phyloP scores from a whole-genome alignment of 108 stramenopile species.

The Nitzschia sp. region DNA sequence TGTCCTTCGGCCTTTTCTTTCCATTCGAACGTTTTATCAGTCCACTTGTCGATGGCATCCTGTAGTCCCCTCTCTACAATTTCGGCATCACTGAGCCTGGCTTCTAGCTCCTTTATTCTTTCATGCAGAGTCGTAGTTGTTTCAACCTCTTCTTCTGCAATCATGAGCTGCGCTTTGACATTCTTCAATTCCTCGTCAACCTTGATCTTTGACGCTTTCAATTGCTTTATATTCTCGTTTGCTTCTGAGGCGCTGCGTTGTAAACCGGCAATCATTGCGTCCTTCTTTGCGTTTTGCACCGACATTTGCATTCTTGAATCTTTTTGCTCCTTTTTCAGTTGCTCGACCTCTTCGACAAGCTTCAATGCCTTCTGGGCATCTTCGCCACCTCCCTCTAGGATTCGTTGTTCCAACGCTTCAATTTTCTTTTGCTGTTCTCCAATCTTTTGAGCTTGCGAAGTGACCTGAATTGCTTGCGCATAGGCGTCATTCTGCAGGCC shows the following conservation, averaged over 20 bases:
- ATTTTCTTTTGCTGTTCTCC: not conserved
- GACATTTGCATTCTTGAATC: not conserved
- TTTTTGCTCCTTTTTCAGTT: not conserved
- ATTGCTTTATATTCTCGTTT: not conserved
- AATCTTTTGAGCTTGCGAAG: not conserved
- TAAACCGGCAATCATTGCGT: not conserved
- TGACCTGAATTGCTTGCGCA: not conserved
- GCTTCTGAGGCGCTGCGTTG: not conserved
- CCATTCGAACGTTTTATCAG: conserved; percentile 32
- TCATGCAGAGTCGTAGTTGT: not conserved
- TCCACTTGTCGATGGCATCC: conserved; percentile 11
- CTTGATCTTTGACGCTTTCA: not conserved
- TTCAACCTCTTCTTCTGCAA: not conserved
- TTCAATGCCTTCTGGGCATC: not conserved
- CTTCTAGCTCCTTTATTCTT: not conserved
- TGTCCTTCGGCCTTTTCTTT: conserved; percentile 26
- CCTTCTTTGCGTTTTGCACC: not conserved
- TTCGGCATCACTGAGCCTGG: not conserved
- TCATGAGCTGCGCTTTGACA: not conserved
- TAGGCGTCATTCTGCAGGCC: not conserved
- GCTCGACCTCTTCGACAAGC: not conserved
- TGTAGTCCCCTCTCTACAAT: not conserved
- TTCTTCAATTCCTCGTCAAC: not conserved
- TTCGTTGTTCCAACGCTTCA: not conserved
- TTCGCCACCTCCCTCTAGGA: not conserved